Conservation (phyloP, 2,329 filamentous ascomycete species). For the Thermochaetoides dissita region DNA sequence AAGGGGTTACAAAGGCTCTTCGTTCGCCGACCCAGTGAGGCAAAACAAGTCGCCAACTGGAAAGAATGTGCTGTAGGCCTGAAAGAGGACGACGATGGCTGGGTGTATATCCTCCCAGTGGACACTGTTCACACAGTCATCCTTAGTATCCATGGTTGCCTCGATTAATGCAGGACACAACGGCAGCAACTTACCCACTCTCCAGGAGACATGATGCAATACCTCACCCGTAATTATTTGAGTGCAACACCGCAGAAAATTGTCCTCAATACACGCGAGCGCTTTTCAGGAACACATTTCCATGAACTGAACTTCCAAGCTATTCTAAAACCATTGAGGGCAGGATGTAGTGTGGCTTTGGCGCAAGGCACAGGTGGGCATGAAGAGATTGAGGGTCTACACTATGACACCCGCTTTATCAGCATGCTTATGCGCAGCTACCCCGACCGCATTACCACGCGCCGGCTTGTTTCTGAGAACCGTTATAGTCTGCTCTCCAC, state of each 20-base stretch:
- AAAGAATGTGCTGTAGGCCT: conserved; percentile 28
- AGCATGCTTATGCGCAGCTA: conserved; percentile 38
- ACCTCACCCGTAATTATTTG: conserved; percentile 31
- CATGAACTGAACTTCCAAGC: conserved; percentile 36
- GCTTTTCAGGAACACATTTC: conserved; percentile 37
- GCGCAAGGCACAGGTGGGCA: too few relatives aligned
- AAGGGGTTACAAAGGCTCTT: conserved; percentile 24
- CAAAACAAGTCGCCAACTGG: conserved; percentile 32
- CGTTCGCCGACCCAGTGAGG: conserved; percentile 27
- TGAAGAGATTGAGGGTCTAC: conserved; percentile 23
- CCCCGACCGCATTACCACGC: conserved; percentile 30
- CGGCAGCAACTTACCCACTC: neutral
- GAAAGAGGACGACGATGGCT: conserved; percentile 29
- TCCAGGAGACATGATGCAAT: conserved; percentile 37
- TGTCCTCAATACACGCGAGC: conserved; percentile 32
- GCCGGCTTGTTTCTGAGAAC: conserved; percentile 22
- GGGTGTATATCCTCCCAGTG: conserved; percentile 33
- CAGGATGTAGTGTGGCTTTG: conserved; percentile 11
- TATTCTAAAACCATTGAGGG: conserved; percentile 27
- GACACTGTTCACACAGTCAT: conserved; percentile 34
- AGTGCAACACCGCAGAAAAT: conserved; percentile 37
- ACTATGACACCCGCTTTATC: conserved; percentile 39
- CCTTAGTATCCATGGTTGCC: conserved; percentile 22
- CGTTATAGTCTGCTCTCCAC: conserved; percentile 16
- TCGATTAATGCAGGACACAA: neutral